phyloP scores from a whole-genome alignment of 2,329 filamentous ascomycete species.

The Ascochyta koolunga region DNA sequence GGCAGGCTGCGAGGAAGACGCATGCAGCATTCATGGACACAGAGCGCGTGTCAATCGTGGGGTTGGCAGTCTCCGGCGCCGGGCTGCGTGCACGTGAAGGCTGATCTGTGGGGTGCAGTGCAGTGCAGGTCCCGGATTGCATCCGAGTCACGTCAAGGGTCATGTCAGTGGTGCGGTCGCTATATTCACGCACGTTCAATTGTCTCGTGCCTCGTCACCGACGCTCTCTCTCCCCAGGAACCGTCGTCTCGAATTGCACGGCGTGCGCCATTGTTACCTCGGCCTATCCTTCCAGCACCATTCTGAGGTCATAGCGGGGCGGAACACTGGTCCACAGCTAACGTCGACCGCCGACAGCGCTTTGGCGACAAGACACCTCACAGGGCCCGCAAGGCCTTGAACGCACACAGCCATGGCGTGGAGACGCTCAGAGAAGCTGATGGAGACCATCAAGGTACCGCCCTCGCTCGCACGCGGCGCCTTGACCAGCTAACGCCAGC shows the following conservation, averaged over 20 bases:
- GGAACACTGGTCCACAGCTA: constrained; percentile 5
- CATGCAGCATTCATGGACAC: neutral
- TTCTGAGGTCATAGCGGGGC: constrained; percentile 15
- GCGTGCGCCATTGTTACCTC: constrained; percentile 9
- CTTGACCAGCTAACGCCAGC: constrained; percentile 29
- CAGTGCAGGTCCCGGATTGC: constrained; percentile 3
- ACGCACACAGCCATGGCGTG: constrained; percentile 75
- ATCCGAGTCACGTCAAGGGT: constrained; percentile 1
- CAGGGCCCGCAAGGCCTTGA: constrained; percentile 45
- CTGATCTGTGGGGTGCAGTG: constrained; percentile 12
- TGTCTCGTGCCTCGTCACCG: constrained; percentile 10
- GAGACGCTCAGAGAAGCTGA: constrained; percentile 87
- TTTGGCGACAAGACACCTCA: constrained; percentile 40
- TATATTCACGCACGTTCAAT: constrained; percentile 11
- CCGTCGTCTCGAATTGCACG: neutral
- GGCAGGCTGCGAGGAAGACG: neutral
- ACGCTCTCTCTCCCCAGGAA: neutral
- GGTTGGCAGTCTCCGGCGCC: neutral
- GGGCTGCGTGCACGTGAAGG: constrained; percentile 11
- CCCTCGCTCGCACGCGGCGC: constrained; percentile 5
- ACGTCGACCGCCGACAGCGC: constrained; percentile 21
- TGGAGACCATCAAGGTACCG: constrained; percentile 82
- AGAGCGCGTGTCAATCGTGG: neutral
- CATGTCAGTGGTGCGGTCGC: constrained; percentile 2
- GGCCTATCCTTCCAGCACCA: neutral